Conservation (phyloP, 2,329 filamentous ascomycete species). For the Claviceps arundinis region DNA sequence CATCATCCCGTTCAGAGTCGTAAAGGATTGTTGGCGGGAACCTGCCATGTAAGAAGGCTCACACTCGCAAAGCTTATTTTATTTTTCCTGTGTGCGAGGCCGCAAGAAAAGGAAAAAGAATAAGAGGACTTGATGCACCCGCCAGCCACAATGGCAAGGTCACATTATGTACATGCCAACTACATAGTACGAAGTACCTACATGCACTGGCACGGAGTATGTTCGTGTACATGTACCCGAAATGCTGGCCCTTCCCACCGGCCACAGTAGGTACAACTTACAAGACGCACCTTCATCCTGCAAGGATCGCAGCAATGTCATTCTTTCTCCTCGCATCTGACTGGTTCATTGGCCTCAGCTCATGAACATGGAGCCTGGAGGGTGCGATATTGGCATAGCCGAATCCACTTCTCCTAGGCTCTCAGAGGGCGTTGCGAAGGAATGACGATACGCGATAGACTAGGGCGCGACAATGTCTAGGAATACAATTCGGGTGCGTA, state of each 20-base stretch:
- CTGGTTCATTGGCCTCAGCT: conserved; percentile 3
- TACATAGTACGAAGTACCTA: too few relatives aligned
- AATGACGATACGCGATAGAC: conserved; percentile 1
- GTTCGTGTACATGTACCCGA: too few relatives aligned
- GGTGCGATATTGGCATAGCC: neutral
- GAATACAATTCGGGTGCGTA: too few relatives aligned
- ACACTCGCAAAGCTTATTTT: neutral
- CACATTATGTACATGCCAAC: neutral
- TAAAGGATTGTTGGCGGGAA: too few relatives aligned
- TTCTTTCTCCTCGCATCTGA: conserved; percentile 1
- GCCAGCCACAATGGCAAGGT: neutral
- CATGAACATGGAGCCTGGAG: neutral
- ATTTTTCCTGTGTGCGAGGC: neutral
- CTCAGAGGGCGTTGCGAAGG: neutral
- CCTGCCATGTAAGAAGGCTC: neutral
- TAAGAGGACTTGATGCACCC: neutral
- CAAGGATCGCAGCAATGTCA: conserved; percentile 2
- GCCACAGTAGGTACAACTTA: too few relatives aligned
- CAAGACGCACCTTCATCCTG: neutral
- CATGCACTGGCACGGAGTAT: too few relatives aligned
- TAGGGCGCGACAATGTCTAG: neutral
- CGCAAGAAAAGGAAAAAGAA: neutral
- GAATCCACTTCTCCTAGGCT: neutral
- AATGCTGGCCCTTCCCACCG: too few relatives aligned
- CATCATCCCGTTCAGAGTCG: too few relatives aligned